These are phyloP conservation scores for Ophiostoma angusticollis DNA, from an alignment of 2,329 filamentous ascomycete genomes.

Conservation along the genomic window DNA sequence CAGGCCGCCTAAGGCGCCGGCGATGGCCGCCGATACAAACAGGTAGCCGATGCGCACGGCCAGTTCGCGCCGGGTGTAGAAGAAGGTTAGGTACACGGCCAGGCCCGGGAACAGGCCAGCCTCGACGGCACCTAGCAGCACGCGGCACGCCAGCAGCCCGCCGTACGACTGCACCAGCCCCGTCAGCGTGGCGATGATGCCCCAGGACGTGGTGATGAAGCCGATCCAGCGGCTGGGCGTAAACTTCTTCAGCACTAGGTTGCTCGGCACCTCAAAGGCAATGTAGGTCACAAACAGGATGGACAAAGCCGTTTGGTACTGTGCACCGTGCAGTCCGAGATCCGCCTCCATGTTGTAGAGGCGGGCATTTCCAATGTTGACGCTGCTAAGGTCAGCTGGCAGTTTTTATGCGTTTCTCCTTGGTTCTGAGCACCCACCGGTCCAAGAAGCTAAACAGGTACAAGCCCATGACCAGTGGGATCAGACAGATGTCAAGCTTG, in stretches of 20 bases:
- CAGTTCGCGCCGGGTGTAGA: slow-evolving; percentile 59
- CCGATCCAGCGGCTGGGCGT: slow-evolving; percentile 50
- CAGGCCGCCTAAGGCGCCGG: slow-evolving; percentile 60
- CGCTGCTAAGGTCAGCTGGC: no score
- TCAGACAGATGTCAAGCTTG: no score
- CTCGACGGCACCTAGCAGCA: slow-evolving; percentile 53
- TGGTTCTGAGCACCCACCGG: no score
- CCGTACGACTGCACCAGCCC: slow-evolving; percentile 55
- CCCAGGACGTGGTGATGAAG: slow-evolving; percentile 53
- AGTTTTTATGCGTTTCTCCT: no score
- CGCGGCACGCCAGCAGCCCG: slow-evolving; percentile 50
- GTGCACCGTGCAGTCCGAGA: slow-evolving; percentile 7
- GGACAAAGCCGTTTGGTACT: slow-evolving; percentile 17
- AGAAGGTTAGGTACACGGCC: slow-evolving; percentile 54
- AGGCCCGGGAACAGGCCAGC: slow-evolving; percentile 31
- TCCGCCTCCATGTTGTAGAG: slow-evolving; percentile 3
- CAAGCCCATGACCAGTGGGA: no score
- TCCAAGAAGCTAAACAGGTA: no score
- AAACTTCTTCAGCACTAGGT: slow-evolving; percentile 49
- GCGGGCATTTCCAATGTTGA: no score
- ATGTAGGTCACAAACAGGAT: slow-evolving; percentile 55
- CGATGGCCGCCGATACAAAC: slow-evolving; percentile 55
- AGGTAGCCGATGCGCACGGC: slow-evolving; percentile 61
- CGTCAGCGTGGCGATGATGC: slow-evolving; percentile 55
- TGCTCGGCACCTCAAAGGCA: slow-evolving; percentile 50